Evolutionary conservation across 1,139 yeast species (phyloP), one percentile per base, ranked within the genome.

Genomic region (Taphrina populina): DNA sequence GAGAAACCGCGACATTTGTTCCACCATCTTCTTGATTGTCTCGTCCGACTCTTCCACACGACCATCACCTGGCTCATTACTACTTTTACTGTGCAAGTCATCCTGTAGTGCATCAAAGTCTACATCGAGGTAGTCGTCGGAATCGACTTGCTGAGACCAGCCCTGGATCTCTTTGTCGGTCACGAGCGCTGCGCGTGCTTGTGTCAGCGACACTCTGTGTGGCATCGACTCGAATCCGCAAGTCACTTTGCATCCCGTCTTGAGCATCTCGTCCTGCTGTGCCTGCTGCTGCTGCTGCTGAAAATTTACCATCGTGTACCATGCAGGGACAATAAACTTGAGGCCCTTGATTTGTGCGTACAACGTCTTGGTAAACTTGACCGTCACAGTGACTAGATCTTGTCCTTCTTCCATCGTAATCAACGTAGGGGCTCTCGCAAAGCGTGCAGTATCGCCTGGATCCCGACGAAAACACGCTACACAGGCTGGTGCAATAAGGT

Each of bases 211-310:
- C 4, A 21, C 3, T 21, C 29, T 29, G n/a, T 7, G 2, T n/a
- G 2, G 10, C n/a, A 36, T 23, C 13, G 35, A 13, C 36, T 65
- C 68, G 45, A 67, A 57, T 1, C 67, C 70, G 15, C 64, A 60
- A 4, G 66, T 59, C 7, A 67, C 35, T 43, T 66, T 67, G 56
- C 61, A 58, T 1, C 70, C 69, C n/a, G 66, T 39, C 5, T 59
- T 62, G 2, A 49, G 58, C 10, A 45, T 54, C 8, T 20, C 15
- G 27, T n/a, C 27, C 20, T 15, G 23, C 8, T 26, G 19, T 17
- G 24, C 30, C 1, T 29, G 41, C 13, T 11, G 51, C 11, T 35
- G 21, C 35, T 47, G 10, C 10, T 10, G 24, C 8, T 34, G 15
- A 10, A 8, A 17, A 17, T 11, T 15, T 26, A n/a, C n/a, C n/a